These are phyloP conservation scores for Monilinia vaccinii-corymbosi DNA, from an alignment of 2,329 filamentous ascomycete genomes.

Conservation along the genomic window DNA sequence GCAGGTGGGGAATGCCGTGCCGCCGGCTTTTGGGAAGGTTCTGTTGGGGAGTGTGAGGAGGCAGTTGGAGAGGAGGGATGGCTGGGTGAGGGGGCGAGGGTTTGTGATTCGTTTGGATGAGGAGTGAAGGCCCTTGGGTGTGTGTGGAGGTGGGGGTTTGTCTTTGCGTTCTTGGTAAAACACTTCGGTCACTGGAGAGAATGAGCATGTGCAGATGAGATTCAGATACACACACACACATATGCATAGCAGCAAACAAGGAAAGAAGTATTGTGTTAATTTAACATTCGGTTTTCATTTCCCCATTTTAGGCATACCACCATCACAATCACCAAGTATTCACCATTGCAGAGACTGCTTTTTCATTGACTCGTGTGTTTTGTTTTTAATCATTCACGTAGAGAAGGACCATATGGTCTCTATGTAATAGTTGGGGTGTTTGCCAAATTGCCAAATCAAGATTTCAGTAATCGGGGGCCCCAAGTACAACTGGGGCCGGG, in stretches of 20 bases:
- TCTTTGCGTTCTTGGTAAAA: background rate
- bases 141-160: background rate
- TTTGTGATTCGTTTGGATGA: background rate
- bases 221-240: background rate
- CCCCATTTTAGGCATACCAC: background rate
- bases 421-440: no score
- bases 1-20: constrained; percentile 74
- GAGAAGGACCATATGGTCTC: no score
- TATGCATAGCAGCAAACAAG: no score
- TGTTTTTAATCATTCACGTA: no score
- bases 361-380: background rate
- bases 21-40: constrained; percentile 44
- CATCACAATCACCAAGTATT: background rate
- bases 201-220: background rate
- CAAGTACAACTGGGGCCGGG: no score
- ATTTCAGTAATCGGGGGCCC: no score
- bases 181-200: no score
- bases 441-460: no score
- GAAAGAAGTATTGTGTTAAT: no score
- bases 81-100: background rate
- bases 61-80: constrained; percentile 14
- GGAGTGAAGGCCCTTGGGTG: background rate
- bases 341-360: background rate
- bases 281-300: background rate
- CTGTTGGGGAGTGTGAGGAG: constrained; percentile 13